phyloP scores from a whole-genome alignment of 2,329 filamentous ascomycete species.

The Sclerotinia minor region DNA sequence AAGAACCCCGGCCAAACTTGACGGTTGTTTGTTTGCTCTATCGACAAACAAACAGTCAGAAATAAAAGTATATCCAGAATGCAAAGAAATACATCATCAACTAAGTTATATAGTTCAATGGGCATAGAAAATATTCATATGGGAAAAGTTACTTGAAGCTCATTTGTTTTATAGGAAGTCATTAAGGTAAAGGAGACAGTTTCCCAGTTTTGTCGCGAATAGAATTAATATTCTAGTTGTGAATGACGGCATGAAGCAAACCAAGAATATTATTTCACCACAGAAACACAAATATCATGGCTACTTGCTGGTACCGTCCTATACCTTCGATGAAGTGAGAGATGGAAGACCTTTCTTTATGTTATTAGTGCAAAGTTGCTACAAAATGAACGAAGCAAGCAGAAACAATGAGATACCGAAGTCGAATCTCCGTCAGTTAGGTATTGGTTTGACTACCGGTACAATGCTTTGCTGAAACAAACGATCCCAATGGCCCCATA shows the following conservation, averaged over 20 bases:
- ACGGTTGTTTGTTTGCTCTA: background rate
- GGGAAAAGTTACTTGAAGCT: background rate
- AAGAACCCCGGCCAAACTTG: background rate
- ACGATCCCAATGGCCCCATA: background rate
- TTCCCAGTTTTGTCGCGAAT: too few relatives aligned
- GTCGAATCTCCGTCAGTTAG: slow-evolving; percentile 9
- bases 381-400: background rate
- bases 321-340: background rate
- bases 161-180: too few relatives aligned
- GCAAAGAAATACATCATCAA: background rate
- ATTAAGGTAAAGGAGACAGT: too few relatives aligned
- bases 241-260: too few relatives aligned
- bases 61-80: background rate
- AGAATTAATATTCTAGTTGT: too few relatives aligned
- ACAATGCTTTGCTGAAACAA: background rate
- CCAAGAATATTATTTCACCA: background rate
- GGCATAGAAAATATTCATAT: too few relatives aligned
- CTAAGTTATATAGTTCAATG: too few relatives aligned
- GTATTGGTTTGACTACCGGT: background rate
- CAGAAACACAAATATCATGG: too few relatives aligned
- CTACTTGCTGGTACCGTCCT: too few relatives aligned
- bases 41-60: background rate
- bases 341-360: background rate
- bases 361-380: background rate
- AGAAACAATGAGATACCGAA: background rate